Base-by-base conservation (phyloP, 148 eudicot species). In the Cornus suecica region DNA sequence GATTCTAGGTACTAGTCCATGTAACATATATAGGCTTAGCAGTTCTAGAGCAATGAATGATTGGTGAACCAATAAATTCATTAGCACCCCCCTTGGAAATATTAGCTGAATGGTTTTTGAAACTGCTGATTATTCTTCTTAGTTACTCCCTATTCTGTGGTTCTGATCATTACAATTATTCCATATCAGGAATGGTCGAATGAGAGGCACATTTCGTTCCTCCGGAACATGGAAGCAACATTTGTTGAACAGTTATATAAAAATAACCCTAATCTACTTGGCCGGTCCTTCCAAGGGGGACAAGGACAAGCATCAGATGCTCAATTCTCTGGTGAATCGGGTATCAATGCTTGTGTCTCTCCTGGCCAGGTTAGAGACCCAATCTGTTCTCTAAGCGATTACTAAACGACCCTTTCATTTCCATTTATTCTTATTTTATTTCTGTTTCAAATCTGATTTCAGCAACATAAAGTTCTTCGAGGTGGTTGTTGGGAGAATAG, bases 221-320 rank as follows among this genome's bases (percentile, higher is more conserved):
- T 94, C 9, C 86, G 88, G 70, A 92, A 95, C 52, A 94, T 94
- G 89, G 98, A 94, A 80, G 89, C 93, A 52, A 87, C 97, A 32
- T 94, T 94, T 80, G 97, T 94, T 8, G 34, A 92, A 37, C 92
- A 92, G 74, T 80, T 94, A 69, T 88, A 94, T 83, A 77, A n/a
- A n/a, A n/a, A 79, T 62, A 88, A 93, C 8, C 69, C 87, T 76
- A 86, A 89, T 79, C 48, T 83, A 27, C 73, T 73, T 74, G 85
- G 87, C 70, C 77, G 82, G 75, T 80, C 29, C 58, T 66, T 89
- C 10, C 78, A 70, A 22, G 75, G 68, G n/a, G n/a, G n/a, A n/a
- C n/a, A n/a, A 65, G 58, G 81, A 64, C 52, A 77, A 31, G 32
- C 22, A 25, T 77, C 90, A 65, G 69, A 74, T 77, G 66, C 65